Evolutionary conservation across 2,329 filamentous ascomycete species (phyloP).

Genomic region (Trichoderma brevicompactum): DNA sequence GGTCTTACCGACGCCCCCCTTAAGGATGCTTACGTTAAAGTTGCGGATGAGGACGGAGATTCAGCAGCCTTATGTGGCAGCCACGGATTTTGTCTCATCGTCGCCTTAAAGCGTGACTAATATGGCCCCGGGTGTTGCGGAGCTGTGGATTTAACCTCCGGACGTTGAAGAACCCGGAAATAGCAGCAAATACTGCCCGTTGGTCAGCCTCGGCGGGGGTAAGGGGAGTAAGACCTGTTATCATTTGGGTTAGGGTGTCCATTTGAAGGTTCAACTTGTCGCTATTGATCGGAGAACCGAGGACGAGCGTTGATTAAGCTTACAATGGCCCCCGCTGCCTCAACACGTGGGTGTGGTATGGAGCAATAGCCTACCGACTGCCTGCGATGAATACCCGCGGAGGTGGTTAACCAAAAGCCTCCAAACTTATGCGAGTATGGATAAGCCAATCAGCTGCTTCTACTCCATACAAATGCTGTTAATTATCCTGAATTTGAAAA

Average conservation of each 20-base stretch:
- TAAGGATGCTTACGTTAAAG: background rate
- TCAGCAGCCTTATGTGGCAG: slow-evolving; percentile 13
- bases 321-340: background rate
- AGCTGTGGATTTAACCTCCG: slow-evolving; percentile 5
- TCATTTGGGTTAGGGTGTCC: slow-evolving; percentile 1
- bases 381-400: background rate
- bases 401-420: background rate
- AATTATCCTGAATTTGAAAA: background rate
- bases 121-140: slow-evolving; percentile 17
- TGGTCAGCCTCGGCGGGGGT: slow-evolving; percentile 12
- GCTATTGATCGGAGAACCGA: slow-evolving; percentile 4
- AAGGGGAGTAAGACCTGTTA: slow-evolving; percentile 1
- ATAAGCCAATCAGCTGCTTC: background rate
- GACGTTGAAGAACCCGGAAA: slow-evolving; percentile 8
- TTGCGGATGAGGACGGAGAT: slow-evolving; percentile 13
- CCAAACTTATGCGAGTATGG: background rate
- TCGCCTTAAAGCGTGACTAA: slow-evolving; percentile 16
- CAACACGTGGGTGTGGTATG: background rate
- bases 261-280: background rate
- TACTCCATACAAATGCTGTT: too few relatives aligned
- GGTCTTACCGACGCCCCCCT: slow-evolving; percentile 18
- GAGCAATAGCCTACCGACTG: background rate
- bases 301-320: slow-evolving; percentile 11
- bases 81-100: background rate
- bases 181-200: slow-evolving; percentile 8